Evolutionary conservation across 495 filamentous ascomycete species (phyloP).

Genomic region (Lophiotrema nucula): DNA sequence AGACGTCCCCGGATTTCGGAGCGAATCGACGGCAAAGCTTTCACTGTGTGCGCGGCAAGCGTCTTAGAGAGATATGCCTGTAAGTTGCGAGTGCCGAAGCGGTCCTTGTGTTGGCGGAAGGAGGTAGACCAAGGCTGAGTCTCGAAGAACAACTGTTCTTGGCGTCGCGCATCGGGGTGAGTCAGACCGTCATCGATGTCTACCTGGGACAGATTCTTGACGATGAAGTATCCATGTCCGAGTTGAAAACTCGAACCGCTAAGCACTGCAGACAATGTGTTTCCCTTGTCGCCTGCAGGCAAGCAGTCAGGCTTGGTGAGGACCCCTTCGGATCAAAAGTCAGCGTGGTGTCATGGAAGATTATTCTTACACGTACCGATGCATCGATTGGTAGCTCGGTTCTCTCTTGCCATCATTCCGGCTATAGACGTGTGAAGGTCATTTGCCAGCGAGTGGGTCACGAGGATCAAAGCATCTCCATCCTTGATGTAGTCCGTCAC

Average conservation of each 20-base stretch:
- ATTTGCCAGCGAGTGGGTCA: conserved; percentile 71
- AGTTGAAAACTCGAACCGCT: conserved; percentile 52
- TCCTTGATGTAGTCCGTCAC: conserved; percentile 64
- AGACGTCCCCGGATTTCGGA: background rate
- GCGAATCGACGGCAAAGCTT: conserved; percentile 41
- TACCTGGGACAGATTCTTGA: conserved; percentile 47
- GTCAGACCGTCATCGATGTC: conserved; percentile 41
- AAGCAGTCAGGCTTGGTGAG: conserved; percentile 78
- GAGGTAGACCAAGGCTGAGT: conserved; percentile 42
- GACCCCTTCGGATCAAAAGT: conserved; percentile 56
- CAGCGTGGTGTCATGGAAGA: background rate
- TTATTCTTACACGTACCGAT: conserved; percentile 44
- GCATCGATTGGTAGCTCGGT: conserved; percentile 59
- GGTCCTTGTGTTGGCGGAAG: conserved; percentile 32
- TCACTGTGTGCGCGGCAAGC: conserved; percentile 39
- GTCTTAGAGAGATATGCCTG: conserved; percentile 41
- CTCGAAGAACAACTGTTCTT: conserved; percentile 45
- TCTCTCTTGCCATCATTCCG: conserved; percentile 57
- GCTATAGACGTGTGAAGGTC: conserved; percentile 73
- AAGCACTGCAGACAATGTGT: conserved; percentile 60
- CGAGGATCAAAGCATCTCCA: conserved; percentile 66
- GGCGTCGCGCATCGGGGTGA: conserved; percentile 40
- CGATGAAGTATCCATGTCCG: conserved; percentile 55
- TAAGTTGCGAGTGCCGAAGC: conserved; percentile 45
- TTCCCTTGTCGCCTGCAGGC: conserved; percentile 46